Percentiles rank a stretch among this genome's conserved stretches.
phyloP scores from a whole-genome alignment of 2,329 filamentous ascomycete genomes.

The Aureobasidium sp. region DNA sequence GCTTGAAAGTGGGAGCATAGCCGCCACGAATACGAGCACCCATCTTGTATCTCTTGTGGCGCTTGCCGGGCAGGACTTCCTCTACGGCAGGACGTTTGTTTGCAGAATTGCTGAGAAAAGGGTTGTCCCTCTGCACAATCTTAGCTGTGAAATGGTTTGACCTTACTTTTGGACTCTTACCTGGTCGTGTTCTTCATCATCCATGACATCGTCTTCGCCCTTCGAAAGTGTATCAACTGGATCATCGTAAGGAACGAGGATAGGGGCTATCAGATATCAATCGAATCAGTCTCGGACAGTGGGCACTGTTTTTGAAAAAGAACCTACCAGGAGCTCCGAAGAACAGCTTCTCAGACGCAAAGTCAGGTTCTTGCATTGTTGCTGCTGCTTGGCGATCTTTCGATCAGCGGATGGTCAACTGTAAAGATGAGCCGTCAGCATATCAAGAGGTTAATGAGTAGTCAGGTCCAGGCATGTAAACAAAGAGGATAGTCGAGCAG shows the following conservation, averaged over 20 bases:
- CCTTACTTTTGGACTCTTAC: no score
- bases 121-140: not conserved
- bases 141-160: not conserved
- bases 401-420: no score
- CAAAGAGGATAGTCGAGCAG: no score
- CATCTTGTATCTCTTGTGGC: constrained; percentile 3
- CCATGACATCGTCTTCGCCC: not conserved
- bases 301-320: not conserved
- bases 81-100: not conserved
- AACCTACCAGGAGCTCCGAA: not conserved
- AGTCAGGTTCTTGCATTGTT: not conserved
- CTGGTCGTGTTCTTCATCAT: not conserved
- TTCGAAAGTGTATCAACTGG: not conserved
- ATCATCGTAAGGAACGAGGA: not conserved
- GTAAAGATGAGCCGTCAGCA: not conserved
- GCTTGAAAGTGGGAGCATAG: not conserved
- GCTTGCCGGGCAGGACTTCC: not conserved
- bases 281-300: not conserved
- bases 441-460: no score
- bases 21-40: not conserved
- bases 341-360: not conserved
- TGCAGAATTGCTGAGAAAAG: not conserved
- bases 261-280: not conserved
- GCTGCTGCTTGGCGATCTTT: no score
- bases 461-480: no score